Evolutionary conservation across 768 basidiomycete genomes (phyloP), one percentile per base, ranked within the genome.

Genomic region (Suillus plorans): DNA sequence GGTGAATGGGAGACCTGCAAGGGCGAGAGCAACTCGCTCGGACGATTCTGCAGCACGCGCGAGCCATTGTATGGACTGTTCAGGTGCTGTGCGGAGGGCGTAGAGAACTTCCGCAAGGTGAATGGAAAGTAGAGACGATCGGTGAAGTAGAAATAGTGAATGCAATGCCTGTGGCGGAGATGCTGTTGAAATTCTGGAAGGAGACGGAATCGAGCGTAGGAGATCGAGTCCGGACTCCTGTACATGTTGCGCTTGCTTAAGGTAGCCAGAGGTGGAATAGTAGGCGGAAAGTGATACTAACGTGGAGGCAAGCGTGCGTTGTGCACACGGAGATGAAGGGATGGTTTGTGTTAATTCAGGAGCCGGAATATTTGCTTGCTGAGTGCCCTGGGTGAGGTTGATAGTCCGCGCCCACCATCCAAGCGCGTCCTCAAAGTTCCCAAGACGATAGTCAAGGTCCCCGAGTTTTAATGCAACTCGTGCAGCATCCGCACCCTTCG

Each of bases 71-170:
- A 90, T 78, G 2, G 88, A 86, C 4, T 80, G 73, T 9, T 76
- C 69, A 4, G 77, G 70, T 31, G 84, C 79, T 18, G 80, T 69
- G 41, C 74, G 73, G 22, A 79, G 74, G 4, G 86, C 87, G 70
- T 87, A 82, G 12, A 85, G 76, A 13, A 93, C 89, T 75, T 93
- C 90, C 0, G 89, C 90, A 16, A 86, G 84, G 70, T 93, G 91
- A 14, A 89, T 80, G 16, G 87, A 87, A 56, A 93, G 76, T 13
- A 93, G 77, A n/a, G 91, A 85, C 18, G 89, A 85, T 47, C 90
- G 88, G 65, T 93, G 91, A 36, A 90, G 82, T 50, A 92, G 76
- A 68, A 84, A 90, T 7, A 90, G 74, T 1, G 80, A 76, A 72
- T 92, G 91, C 45, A 93, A 80, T 6, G 81, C 79, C 62, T 89